A percentile compares a stretch with the other conserved stretches of the same genome.
Conservation (phyloP, 495 filamentous ascomycete species). For the Talaromyces trachyspermus region DNA sequence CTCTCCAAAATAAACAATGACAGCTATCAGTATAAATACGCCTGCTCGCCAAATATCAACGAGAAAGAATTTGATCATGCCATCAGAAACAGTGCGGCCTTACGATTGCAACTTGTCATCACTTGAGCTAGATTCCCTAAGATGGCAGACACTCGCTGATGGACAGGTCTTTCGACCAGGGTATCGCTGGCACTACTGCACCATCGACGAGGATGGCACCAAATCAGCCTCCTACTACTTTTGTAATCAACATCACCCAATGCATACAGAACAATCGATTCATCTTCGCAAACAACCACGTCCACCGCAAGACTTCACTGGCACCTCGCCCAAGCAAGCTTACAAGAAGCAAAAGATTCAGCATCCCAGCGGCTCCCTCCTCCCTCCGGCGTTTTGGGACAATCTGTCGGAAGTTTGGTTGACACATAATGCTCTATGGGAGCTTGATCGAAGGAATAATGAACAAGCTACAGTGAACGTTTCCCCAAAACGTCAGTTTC, state of each 20-base stretch:
- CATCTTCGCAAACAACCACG: background rate
- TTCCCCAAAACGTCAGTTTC: background rate
- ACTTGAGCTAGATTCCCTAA: slow-evolving; percentile 73
- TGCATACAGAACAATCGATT: background rate
- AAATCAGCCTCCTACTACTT: slow-evolving; percentile 43
- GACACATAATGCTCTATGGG: background rate
- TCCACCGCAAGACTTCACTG: background rate
- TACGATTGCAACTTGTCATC: slow-evolving; percentile 87
- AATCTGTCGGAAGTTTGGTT: background rate
- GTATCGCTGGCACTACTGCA: slow-evolving; percentile 97
- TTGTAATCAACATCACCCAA: background rate
- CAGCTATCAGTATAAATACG: background rate
- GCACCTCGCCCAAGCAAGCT: background rate
- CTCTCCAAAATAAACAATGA: background rate
- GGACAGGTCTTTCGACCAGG: slow-evolving; percentile 79
- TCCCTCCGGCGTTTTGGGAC: background rate
- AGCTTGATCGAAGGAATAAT: background rate
- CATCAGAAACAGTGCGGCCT: slow-evolving; percentile 71
- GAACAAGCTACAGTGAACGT: background rate
- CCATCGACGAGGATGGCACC: slow-evolving; percentile 83
- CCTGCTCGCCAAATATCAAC: background rate
- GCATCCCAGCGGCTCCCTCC: background rate
- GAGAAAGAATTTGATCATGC: slow-evolving; percentile 56
- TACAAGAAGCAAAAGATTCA: background rate
- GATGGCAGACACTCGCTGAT: slow-evolving; percentile 90